phyloP scores from a whole-genome alignment of 139 green algal genomes.

The Diplosphaera chodatii region DNA sequence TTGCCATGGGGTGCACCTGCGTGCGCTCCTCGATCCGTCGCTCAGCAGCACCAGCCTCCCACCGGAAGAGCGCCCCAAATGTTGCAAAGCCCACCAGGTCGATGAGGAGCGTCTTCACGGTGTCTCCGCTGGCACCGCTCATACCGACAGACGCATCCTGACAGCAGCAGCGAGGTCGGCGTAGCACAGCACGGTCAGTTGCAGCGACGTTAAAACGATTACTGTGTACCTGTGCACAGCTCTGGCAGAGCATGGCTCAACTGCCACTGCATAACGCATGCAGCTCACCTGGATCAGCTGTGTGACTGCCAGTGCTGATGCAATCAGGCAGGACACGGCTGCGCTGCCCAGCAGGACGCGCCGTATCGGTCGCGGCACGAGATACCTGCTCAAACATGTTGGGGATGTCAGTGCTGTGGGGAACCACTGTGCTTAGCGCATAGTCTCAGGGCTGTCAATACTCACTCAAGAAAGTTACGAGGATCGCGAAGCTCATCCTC shows the following conservation, averaged over 20 bases:
- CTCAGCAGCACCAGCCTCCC: constrained; percentile 25
- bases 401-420: no score
- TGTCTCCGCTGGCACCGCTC: no score
- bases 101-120: constrained; percentile 22
- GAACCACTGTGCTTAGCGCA: no score
- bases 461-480: constrained; percentile 49
- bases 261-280: background rate
- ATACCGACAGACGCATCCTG: no score
- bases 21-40: constrained; percentile 28
- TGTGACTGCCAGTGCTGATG: constrained; percentile 11
- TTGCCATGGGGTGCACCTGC: constrained; percentile 5
- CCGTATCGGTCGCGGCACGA: constrained; percentile 35
- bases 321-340: constrained; percentile 33
- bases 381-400: no score
- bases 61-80: constrained; percentile 33
- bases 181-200: no score
- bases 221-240: no score
- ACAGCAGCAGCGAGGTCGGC: no score
- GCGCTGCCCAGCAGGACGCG: constrained; percentile 29
- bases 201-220: no score
- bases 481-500: constrained; percentile 58
- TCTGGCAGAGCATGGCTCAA: no score
- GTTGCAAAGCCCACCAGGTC: constrained; percentile 30
- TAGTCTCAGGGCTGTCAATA: no score
- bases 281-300: background rate